A percentile compares a stretch with the other conserved stretches of the same genome.
phyloP scores from a whole-genome alignment of 768 basidiomycete species.

The Hortiboletus flavorubellus region DNA sequence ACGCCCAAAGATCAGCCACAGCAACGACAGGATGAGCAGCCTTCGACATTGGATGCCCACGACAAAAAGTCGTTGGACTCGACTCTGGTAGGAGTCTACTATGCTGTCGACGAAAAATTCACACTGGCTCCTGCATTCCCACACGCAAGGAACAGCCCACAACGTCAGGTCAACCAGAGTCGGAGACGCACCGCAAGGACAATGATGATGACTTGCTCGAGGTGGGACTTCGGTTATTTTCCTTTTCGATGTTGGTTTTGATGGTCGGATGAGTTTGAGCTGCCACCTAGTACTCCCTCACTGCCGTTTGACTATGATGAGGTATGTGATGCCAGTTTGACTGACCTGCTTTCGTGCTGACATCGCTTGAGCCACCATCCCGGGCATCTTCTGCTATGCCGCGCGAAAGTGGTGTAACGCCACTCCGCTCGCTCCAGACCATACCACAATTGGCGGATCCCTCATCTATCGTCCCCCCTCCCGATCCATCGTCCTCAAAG shows the following conservation, averaged over 20 bases:
- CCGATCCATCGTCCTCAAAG: neutral
- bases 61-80: too few species aligned
- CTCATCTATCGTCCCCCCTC: neutral
- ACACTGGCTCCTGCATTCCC: neutral
- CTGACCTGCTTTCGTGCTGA: neutral
- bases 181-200: neutral
- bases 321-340: neutral
- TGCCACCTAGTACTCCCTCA: neutral
- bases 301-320: neutral
- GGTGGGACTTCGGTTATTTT: neutral
- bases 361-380: neutral
- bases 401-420: neutral
- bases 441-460: too few species aligned
- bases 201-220: neutral
- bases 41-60: too few species aligned
- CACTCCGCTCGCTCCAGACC: neutral
- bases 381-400: neutral
- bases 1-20: neutral
- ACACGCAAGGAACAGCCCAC: neutral
- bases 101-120: neutral
- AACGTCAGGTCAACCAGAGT: neutral
- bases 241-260: neutral
- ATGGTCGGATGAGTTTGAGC: neutral
- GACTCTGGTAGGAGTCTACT: neutral
- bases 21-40: neutral